These are phyloP conservation scores for Backusella parvicylindrica DNA, from an alignment of 192 early-diverging fungal species.

Conservation along the genomic window DNA sequence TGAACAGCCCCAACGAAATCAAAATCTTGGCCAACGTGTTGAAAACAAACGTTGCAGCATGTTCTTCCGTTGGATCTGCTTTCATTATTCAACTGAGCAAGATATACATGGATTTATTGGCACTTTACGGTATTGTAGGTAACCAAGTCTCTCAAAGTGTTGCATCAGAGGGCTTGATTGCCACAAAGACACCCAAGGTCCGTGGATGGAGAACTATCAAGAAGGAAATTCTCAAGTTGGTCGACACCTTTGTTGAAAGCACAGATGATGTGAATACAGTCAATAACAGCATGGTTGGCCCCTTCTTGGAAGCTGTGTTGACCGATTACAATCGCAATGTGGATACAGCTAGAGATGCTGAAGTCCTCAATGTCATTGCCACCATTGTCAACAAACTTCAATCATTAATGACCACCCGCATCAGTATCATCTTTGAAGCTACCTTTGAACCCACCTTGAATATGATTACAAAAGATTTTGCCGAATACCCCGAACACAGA, in stretches of 20 bases:
- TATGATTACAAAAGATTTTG: conserved; percentile 99
- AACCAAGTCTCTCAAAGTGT: conserved; percentile 78
- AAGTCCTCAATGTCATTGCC: conserved; percentile 91
- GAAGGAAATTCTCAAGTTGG: conserved; percentile 88
- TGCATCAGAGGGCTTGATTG: conserved; percentile 77
- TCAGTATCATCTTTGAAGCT: conserved; percentile 84
- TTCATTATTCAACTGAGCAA: conserved; percentile 87
- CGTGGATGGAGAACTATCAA: conserved; percentile 94
- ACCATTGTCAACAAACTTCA: conserved; percentile 81
- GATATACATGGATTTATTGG: conserved; percentile 89
- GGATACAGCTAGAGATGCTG: conserved; percentile 89
- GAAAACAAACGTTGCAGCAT: conserved; percentile 94
- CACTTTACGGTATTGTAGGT: conserved; percentile 88
- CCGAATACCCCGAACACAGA: conserved; percentile 96
- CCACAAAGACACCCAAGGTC: conserved; percentile 86
- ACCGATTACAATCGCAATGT: conserved; percentile 86
- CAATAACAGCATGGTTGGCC: conserved; percentile 83
- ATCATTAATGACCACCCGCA: conserved; percentile 76
- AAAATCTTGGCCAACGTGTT: conserved; percentile 91
- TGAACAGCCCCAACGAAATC: conserved; percentile 79
- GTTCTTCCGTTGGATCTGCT: conserved; percentile 80
- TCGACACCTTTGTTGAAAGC: conserved; percentile 90
- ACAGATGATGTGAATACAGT: conserved; percentile 84
- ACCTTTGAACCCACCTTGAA: conserved; percentile 96
- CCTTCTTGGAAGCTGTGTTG: conserved; percentile 86